Percentiles rank a stretch among this genome's conserved stretches.
phyloP scores from a whole-genome alignment of 164 flowering plant species.

The Echeveria elegans region DNA sequence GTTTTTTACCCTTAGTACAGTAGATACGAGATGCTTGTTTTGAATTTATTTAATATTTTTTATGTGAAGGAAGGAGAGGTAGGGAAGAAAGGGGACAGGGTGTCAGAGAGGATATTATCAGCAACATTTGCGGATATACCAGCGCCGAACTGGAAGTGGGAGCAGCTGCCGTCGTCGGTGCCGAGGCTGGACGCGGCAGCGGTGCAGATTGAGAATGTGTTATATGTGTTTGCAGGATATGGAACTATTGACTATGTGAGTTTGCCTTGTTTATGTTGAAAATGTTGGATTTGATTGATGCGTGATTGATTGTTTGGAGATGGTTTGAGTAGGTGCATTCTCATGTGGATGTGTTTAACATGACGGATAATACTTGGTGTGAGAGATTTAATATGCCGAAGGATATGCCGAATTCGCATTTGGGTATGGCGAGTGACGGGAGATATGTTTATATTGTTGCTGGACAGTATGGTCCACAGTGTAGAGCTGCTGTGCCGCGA shows the following conservation, averaged over 20 bases:
- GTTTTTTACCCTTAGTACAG: not conserved
- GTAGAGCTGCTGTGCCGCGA: slow-evolving; percentile 62
- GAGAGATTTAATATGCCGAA: slow-evolving; percentile 74
- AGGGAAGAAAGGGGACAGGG: slow-evolving; percentile 8
- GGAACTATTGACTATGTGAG: slow-evolving; percentile 67
- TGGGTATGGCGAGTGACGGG: slow-evolving; percentile 89
- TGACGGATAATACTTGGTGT: slow-evolving; percentile 75
- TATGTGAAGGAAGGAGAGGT: slow-evolving; percentile 15
- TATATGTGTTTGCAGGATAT: slow-evolving; percentile 81
- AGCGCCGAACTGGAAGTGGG: slow-evolving; percentile 72
- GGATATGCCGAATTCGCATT: slow-evolving; percentile 92
- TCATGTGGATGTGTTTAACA: slow-evolving; percentile 50
- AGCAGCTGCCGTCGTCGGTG: slow-evolving; percentile 78
- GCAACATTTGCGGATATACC: slow-evolving; percentile 75
- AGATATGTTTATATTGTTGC: slow-evolving; percentile 72
- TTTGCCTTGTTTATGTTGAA: not conserved
- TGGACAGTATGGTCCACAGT: slow-evolving; percentile 93
- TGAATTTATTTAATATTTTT: not conserved
- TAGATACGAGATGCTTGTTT: not conserved
- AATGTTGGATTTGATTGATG: not conserved
- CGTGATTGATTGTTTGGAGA: not conserved
- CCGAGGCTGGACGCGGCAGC: slow-evolving; percentile 86
- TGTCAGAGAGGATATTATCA: slow-evolving; percentile 30
- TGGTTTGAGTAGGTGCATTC: not conserved
- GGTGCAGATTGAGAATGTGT: slow-evolving; percentile 62